A percentile compares a stretch with the other conserved stretches of the same genome.
These are phyloP conservation scores for Calonectria leucothoes DNA, from an alignment of 2,329 filamentous ascomycete species.

Conservation along the genomic window DNA sequence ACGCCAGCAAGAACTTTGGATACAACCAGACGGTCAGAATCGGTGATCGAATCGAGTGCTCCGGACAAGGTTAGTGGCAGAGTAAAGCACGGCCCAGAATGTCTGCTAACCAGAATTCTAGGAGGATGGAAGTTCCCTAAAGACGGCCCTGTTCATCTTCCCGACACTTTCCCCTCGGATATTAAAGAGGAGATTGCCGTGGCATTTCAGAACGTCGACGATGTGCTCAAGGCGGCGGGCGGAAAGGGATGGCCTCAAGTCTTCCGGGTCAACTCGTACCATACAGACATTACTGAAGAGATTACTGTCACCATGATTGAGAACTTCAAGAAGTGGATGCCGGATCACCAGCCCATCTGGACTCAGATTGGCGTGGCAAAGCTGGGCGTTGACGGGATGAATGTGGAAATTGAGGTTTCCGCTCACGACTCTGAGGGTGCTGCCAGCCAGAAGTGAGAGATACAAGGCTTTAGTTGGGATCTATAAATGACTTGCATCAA, in stretches of 20 bases:
- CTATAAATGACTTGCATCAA: neutral
- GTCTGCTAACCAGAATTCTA: constrained; percentile 14
- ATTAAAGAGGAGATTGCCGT: constrained; percentile 57
- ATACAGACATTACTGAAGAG: constrained; percentile 53
- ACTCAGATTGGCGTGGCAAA: constrained; percentile 61
- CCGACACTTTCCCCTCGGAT: constrained; percentile 47
- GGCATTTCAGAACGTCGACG: constrained; percentile 67
- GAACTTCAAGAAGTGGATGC: constrained; percentile 61
- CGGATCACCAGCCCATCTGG: constrained; percentile 62
- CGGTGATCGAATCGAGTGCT: constrained; percentile 58
- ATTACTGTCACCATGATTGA: constrained; percentile 51
- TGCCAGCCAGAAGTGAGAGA: neutral
- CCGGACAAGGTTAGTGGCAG: constrained; percentile 55
- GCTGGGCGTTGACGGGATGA: constrained; percentile 61
- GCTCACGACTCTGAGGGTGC: constrained; percentile 44
- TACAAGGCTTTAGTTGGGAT: too few relatives aligned
- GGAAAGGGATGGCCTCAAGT: constrained; percentile 67
- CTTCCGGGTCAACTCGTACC: constrained; percentile 58
- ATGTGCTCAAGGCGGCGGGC: constrained; percentile 59
- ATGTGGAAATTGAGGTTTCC: constrained; percentile 66
- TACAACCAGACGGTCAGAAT: constrained; percentile 63
- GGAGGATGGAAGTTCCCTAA: constrained; percentile 44
- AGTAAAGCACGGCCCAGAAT: neutral
- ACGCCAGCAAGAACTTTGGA: constrained; percentile 44
- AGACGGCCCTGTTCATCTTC: neutral